These are phyloP conservation scores for Periconia sp. DNA, from an alignment of 2,329 filamentous ascomycete species.

Conservation along the genomic window DNA sequence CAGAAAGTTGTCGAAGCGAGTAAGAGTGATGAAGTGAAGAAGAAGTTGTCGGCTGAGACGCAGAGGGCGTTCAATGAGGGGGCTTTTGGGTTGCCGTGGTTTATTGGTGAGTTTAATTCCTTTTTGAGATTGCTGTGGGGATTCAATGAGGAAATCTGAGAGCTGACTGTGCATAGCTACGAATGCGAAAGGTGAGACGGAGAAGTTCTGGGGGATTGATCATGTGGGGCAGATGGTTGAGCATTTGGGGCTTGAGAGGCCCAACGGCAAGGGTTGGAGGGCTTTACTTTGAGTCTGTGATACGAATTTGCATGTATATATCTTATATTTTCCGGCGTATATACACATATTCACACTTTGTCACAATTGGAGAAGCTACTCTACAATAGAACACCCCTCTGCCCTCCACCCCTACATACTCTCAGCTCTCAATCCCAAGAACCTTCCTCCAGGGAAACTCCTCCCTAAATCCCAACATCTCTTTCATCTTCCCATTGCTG, in stretches of 20 bases:
- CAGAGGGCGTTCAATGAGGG: conserved; percentile 59
- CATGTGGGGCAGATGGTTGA: conserved; percentile 62
- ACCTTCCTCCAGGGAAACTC: conserved; percentile 58
- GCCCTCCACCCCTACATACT: too few relatives aligned
- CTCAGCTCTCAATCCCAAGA: conserved; percentile 1
- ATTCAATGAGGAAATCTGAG: too few relatives aligned
- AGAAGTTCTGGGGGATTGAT: conserved; percentile 67
- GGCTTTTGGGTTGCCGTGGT: conserved; percentile 68
- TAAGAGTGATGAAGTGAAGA: conserved; percentile 53
- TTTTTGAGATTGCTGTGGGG: too few relatives aligned
- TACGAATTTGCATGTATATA: background rate
- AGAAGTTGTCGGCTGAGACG: conserved; percentile 55
- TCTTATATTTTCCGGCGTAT: too few relatives aligned
- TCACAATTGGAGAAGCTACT: too few relatives aligned
- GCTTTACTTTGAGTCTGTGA: conserved; percentile 40
- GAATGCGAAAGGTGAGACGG: conserved; percentile 59
- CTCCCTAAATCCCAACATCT: conserved; percentile 63
- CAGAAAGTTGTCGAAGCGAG: conserved; percentile 49
- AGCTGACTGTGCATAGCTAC: conserved; percentile 49
- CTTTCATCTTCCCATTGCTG: conserved; percentile 64
- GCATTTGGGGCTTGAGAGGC: conserved; percentile 58
- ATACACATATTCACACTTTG: too few relatives aligned
- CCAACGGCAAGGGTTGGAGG: conserved; percentile 42
- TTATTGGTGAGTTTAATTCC: conserved; percentile 46
- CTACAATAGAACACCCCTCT: too few relatives aligned